Base-by-base conservation (phyloP, 257 asterid genomes). In the Lithospermum erythrorhizon region DNA sequence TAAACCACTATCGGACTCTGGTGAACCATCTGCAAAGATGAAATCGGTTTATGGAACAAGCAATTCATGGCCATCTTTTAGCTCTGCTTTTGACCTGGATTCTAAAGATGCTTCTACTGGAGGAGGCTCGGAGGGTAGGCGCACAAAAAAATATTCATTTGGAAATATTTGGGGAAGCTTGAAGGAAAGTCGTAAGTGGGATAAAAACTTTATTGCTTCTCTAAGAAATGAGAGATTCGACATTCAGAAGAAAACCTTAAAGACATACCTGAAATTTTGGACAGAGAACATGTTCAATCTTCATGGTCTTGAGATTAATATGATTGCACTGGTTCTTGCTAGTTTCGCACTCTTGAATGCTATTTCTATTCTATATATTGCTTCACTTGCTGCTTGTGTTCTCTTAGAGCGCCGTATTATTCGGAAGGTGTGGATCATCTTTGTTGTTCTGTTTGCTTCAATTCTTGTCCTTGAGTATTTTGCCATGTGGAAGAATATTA, bases 261-360 rank as follows among this genome's bases (percentile, higher is more conserved):
- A 85, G 81, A 85, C 87, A 55, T 93, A 93, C 73, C 76, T 93
- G 79, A 93, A 82, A 78, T 93, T 84, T 79, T 89, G 99, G 99
- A 77, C 78, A 55, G 99, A 93, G 76, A 93, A 93, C 77, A 76
- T 93, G 95, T 93, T 86, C 79, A 93, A 84, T 72, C 95, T 93
- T 65, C 86, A 86, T 65, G 99, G 99, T 68, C 99, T 93, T 66
- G 97, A 93, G 89, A 89, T 93, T 72, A 89, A 83, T 72, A 93
- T 93, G 99, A 70, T 86, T 22, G 91, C 81, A 27, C 76, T 93
- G 65, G 81, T 93, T 57, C 78, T 93, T 64, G 84, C 99, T 72
- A 93, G 99, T 78, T 93, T 93, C 70, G 97, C 96, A 49, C 72
- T 89, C 75, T 75, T 93, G 45, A 93, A 93, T 72, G 95, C 88